Evolutionary conservation across 805 yeast genomes (phyloP).

Genomic region (Ogataea methanolica): DNA sequence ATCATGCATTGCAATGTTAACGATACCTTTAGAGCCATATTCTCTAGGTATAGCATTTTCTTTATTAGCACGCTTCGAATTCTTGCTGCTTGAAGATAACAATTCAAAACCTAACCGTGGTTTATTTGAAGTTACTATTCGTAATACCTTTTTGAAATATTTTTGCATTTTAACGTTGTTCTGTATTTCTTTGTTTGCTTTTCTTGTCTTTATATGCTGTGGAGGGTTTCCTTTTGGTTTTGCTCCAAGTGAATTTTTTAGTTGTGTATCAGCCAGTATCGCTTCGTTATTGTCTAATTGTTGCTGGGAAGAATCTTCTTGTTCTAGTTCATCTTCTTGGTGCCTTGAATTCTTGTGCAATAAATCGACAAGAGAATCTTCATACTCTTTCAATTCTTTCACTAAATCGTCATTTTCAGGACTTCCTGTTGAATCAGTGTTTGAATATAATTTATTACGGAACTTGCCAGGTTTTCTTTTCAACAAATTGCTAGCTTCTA

Average conservation of each 20-base stretch:
- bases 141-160: slow-evolving; percentile 19
- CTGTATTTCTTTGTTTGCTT: slow-evolving; percentile 13
- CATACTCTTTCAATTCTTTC: slow-evolving; percentile 10
- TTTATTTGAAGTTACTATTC: slow-evolving; percentile 14
- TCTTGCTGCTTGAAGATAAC: neutral
- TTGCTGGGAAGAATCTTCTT: neutral
- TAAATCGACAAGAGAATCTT: slow-evolving; percentile 7
- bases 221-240: neutral
- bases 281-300: neutral
- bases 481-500: slow-evolving; percentile 1
- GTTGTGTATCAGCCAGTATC: no score
- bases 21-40: slow-evolving; percentile 26
- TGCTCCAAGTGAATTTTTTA: neutral
- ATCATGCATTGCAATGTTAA: slow-evolving; percentile 30
- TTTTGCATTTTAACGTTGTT: slow-evolving; percentile 16
- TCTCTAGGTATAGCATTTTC: slow-evolving; percentile 13
- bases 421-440: neutral
- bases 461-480: neutral
- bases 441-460: neutral
- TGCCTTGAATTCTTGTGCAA: slow-evolving; percentile 1
- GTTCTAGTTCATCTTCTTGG: neutral
- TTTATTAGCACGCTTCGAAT: neutral
- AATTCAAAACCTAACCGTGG: slow-evolving; percentile 25
- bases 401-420: slow-evolving; percentile 2
- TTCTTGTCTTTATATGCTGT: slow-evolving; percentile 3